Percentiles rank a stretch among this genome's conserved stretches.
These are phyloP conservation scores for Triticum dicoccoides DNA, from an alignment of 176 grass and related monocot genomes.

Conservation along the genomic window DNA sequence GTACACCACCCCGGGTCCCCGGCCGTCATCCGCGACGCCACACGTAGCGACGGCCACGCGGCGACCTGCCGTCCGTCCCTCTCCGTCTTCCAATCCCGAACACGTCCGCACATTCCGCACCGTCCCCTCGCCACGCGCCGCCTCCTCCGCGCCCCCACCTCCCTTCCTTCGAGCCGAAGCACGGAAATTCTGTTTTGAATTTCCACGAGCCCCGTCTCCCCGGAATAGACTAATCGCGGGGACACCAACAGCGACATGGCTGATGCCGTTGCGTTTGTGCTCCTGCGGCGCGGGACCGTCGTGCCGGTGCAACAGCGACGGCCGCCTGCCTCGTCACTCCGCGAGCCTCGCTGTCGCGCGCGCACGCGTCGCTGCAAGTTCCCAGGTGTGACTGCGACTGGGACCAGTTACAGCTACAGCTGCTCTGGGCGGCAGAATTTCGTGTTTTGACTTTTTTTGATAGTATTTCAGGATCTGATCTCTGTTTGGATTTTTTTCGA, in stretches of 20 bases:
- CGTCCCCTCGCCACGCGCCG: conserved; percentile 14
- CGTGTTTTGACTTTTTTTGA: too few species aligned
- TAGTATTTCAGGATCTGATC: too few species aligned
- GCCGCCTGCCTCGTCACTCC: not conserved
- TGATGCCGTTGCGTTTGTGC: not conserved
- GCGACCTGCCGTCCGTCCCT: not conserved
- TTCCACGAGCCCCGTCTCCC: too few species aligned
- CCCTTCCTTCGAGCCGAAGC: conserved; percentile 19
- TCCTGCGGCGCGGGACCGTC: not conserved
- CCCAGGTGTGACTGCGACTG: not conserved
- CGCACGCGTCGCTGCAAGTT: conserved; percentile 8
- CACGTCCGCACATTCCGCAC: not conserved
- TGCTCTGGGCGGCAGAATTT: not conserved
- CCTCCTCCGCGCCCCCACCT: not conserved
- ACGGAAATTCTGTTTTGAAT: not conserved
- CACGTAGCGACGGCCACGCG: not conserved
- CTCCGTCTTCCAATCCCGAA: not conserved
- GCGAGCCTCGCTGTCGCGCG: not conserved
- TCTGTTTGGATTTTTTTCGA: too few species aligned
- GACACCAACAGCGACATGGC: not conserved
- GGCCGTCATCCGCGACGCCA: not conserved
- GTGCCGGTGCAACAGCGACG: not conserved
- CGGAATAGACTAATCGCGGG: too few species aligned
- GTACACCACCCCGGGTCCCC: too few species aligned
- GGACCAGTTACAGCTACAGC: not conserved